These are phyloP conservation scores for Tilletia setariae DNA, from an alignment of 1,284 basidiomycete genomes.

Conservation along the genomic window DNA sequence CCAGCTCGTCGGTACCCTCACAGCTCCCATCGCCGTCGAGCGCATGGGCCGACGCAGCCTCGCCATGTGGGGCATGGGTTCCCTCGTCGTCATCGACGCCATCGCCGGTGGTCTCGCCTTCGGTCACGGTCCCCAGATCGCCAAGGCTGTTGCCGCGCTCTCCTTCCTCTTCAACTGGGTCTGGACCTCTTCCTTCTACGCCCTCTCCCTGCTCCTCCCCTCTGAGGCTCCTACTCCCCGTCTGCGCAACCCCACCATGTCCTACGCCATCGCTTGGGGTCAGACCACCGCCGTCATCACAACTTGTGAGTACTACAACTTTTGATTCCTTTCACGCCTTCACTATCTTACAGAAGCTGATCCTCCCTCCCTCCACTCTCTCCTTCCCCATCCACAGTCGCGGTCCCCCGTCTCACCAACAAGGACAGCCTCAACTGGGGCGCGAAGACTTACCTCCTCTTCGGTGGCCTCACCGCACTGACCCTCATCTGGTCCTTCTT, in stretches of 20 bases:
- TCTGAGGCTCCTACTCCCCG: conserved; percentile 40
- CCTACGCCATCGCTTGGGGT: conserved; percentile 42
- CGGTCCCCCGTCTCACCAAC: conserved; percentile 37
- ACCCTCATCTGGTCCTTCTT: conserved; percentile 35
- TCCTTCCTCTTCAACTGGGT: conserved; percentile 44
- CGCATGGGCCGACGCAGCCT: conserved; percentile 35
- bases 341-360: not conserved
- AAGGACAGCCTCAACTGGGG: conserved; percentile 35
- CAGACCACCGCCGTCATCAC: conserved; percentile 42
- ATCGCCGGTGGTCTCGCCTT: conserved; percentile 34
- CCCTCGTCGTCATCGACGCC: conserved; percentile 36
- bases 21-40: conserved; percentile 39
- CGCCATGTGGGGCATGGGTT: conserved; percentile 34
- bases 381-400: conserved; percentile 19
- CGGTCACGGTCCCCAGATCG: conserved; percentile 15
- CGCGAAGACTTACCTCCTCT: conserved; percentile 45
- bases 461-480: conserved; percentile 37
- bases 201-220: conserved; percentile 41
- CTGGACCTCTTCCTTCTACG: conserved; percentile 44
- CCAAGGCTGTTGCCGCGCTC: conserved; percentile 33
- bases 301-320: conserved; percentile 19
- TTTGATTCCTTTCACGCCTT: not conserved
- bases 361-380: not conserved
- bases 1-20: conserved; percentile 32
- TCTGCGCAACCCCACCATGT: conserved; percentile 41